Base-by-base conservation (phyloP, 2,329 filamentous ascomycete species). In the Hypoxylon sp. region DNA sequence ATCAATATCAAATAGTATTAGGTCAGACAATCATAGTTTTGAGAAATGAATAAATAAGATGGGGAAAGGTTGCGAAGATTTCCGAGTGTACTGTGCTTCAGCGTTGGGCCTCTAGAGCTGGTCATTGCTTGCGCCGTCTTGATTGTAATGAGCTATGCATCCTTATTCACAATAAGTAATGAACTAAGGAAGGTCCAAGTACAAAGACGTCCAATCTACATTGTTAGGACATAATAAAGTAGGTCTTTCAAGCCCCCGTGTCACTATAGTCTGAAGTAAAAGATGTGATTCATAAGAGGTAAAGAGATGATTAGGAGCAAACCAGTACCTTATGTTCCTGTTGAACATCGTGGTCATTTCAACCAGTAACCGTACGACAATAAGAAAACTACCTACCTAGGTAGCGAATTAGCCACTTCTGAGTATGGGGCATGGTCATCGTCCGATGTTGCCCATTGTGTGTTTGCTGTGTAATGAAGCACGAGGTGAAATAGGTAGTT, bases 241-340 rank as follows among this genome's bases (percentile, higher is more conserved):
- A 49, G n/a, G 21, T 14, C 57, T 59, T 53, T 25, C 19, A 17
- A 1, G 32, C 10, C 34, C 46, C 46, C 38, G 67, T 63, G 36
- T 7, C 48, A 70, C 60, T n/a, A 6, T 25, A 58, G 23, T 23
- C 57, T 68, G 60, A 28, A 11, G 59, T 62, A 55, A 55, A 61
- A 63, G 46, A 38, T 45, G 38, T n/a, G n/a, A 38, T 34, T 19
- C 28, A 30, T 30, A 6, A 6, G 5, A 63, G 25, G 45, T 38
- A 25, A 58, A 21, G 36, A 38, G 21, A 13, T 25, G 17, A 50
- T 61, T 53, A 60, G 51, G 60, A 34, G 19, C 17, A 6, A 46
- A 56, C 52, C n/a, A 41, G 23, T 43, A 17, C 10, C 45, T 32
- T 49, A 30, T 38, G 19, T 43, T 19, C 36, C 11, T 32, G 64